Percentiles rank a stretch among this genome's conserved stretches.
Conservation (phyloP, 805 yeast genomes). For the Starmerella stellata region DNA sequence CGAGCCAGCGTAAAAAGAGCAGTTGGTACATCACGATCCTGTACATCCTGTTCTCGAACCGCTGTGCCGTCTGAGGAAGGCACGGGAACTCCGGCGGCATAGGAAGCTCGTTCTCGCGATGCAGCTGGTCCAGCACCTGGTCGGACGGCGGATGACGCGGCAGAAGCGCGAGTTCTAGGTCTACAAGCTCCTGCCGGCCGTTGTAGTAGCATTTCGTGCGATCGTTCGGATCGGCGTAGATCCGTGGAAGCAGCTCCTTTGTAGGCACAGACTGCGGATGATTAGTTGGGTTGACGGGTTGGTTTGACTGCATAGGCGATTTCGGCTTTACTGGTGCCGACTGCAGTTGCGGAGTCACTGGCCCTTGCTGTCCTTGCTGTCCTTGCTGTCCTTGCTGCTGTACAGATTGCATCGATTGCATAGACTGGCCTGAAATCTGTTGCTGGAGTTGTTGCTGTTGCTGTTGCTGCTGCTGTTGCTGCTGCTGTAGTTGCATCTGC, state of each 20-base stretch:
- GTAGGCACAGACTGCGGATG: too few species aligned
- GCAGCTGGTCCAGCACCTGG: slow-evolving; percentile 1
- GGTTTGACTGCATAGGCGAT: background rate
- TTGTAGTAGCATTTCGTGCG: slow-evolving; percentile 4
- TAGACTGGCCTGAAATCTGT: too few species aligned
- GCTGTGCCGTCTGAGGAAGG: background rate
- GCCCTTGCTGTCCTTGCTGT: too few species aligned
- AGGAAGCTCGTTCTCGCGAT: slow-evolving; percentile 2
- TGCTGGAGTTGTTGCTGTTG: background rate
- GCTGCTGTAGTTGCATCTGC: background rate
- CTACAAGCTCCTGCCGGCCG: slow-evolving; percentile 5
- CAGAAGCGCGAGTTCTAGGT: slow-evolving; percentile 2
- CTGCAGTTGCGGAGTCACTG: background rate
- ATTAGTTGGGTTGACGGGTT: background rate
- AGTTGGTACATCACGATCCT: slow-evolving; percentile 12
- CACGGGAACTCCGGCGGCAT: slow-evolving; percentile 2
- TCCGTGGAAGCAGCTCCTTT: slow-evolving; percentile 7
- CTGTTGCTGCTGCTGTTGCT: background rate
- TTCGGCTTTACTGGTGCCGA: background rate
- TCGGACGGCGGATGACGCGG: slow-evolving; percentile 3
- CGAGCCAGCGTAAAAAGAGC: slow-evolving; percentile 9
- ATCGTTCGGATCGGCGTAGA: slow-evolving; percentile 6
- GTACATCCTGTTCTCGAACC: slow-evolving; percentile 5
- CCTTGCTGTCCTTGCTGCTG: too few species aligned
- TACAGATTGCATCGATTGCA: too few species aligned